These are phyloP conservation scores for Kwoniella mangroviensis DNA, from an alignment of 768 basidiomycete genomes.

Conservation along the genomic window DNA sequence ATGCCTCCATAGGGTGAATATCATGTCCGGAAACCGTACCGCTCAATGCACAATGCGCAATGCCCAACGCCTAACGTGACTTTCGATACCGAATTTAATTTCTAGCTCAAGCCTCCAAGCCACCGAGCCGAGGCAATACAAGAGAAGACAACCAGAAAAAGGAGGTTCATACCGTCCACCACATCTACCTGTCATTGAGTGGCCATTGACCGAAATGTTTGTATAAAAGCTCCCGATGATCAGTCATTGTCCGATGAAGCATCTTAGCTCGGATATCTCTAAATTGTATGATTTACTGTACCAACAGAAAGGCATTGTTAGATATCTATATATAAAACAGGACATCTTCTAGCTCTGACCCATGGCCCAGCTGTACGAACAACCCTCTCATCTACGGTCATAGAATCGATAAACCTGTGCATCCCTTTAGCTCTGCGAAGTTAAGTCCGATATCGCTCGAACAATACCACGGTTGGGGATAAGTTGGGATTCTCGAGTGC, in stretches of 20 bases:
- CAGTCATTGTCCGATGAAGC: no score
- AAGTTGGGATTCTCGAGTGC: neutral
- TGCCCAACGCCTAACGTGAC: neutral
- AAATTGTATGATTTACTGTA: no score
- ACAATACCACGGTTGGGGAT: neutral
- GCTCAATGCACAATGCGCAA: neutral
- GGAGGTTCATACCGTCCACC: no score
- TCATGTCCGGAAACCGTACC: neutral
- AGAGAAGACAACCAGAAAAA: no score
- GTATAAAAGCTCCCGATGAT: no score
- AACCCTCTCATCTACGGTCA: neutral
- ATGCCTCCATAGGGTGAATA: no score
- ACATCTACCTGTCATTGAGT: no score
- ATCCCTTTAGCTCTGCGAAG: neutral
- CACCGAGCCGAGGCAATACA: neutral
- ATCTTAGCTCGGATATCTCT: no score
- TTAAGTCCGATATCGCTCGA: neutral
- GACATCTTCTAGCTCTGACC: no score
- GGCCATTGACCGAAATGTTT: no score
- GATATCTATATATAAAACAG: no score
- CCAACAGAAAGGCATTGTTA: no score
- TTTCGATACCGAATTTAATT: neutral
- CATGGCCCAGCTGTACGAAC: neutral
- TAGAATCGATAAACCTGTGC: neutral
- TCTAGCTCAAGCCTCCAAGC: neutral